Evolutionary conservation across 345 rosid species (phyloP).

Genomic region (Trapa incisa): DNA sequence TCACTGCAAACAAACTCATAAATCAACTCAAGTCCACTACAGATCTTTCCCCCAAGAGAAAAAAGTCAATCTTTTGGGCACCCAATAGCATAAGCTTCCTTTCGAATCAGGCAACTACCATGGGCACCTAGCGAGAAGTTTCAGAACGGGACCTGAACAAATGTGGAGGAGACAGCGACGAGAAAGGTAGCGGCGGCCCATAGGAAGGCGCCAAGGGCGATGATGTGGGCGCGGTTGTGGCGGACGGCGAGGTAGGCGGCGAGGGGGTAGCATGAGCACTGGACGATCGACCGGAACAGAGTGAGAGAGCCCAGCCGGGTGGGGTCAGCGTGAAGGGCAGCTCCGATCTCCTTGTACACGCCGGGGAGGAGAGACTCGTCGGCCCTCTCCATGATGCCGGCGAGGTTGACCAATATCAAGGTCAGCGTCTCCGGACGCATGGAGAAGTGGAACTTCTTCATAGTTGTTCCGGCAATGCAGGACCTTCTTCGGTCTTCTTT

Average conservation of each 20-base stretch:
- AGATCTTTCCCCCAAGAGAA: background rate
- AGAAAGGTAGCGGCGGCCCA: slow-evolving; percentile 73
- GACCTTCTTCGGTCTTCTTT: background rate
- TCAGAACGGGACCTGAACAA: slow-evolving; percentile 33
- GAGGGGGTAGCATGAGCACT: slow-evolving; percentile 42
- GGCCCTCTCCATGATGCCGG: slow-evolving; percentile 82
- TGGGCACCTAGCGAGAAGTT: background rate
- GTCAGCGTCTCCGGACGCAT: slow-evolving; percentile 63
- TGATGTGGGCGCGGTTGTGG: slow-evolving; percentile 56
- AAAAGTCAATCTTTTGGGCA: background rate
- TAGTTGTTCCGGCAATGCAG: background rate
- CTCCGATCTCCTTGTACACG: slow-evolving; percentile 83
- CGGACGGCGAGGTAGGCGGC: slow-evolving; percentile 49
- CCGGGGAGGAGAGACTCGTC: slow-evolving; percentile 84
- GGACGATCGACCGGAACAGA: slow-evolving; percentile 46
- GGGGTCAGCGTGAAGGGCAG: slow-evolving; percentile 67
- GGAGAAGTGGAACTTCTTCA: background rate
- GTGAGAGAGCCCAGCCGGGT: slow-evolving; percentile 72
- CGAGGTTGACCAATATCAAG: slow-evolving; percentile 63
- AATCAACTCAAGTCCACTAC: background rate
- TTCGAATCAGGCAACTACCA: background rate
- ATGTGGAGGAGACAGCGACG: slow-evolving; percentile 52
- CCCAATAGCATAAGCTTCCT: background rate
- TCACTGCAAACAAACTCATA: background rate
- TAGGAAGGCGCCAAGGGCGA: slow-evolving; percentile 59